Evolutionary conservation across 306 rosid genomes (phyloP).

Genomic region (Fragaria vesca): DNA sequence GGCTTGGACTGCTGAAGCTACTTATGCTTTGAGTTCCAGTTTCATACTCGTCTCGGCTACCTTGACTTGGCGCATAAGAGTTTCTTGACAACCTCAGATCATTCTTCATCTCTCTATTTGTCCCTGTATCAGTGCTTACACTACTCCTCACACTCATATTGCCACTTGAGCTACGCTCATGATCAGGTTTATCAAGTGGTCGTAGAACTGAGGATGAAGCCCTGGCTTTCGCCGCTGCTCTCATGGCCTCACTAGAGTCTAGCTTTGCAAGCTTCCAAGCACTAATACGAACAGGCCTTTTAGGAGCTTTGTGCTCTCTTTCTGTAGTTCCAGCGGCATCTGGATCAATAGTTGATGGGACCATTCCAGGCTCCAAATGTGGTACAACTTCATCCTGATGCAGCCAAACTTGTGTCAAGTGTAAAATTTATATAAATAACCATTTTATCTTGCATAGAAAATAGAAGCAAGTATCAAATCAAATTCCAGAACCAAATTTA

Average conservation of each 20-base stretch:
- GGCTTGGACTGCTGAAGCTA: slow-evolving; percentile 95
- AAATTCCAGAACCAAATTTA: not conserved
- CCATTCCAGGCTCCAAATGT: slow-evolving; percentile 98
- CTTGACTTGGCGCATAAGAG: slow-evolving; percentile 82
- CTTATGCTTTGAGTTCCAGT: slow-evolving; percentile 95
- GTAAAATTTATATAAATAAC: not conserved
- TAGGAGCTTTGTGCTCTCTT: slow-evolving; percentile 61
- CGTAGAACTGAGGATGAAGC: slow-evolving; percentile 94
- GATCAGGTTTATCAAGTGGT: slow-evolving; percentile 71
- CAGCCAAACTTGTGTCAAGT: slow-evolving; percentile 28
- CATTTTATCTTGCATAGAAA: not conserved
- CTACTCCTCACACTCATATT: slow-evolving; percentile 88
- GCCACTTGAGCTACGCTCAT: slow-evolving; percentile 82
- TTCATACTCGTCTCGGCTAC: slow-evolving; percentile 86
- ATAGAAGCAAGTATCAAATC: not conserved
- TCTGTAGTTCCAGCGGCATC: slow-evolving; percentile 82
- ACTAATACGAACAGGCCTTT: slow-evolving; percentile 81
- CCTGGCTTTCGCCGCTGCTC: slow-evolving; percentile 95
- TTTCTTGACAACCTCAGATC: slow-evolving; percentile 62
- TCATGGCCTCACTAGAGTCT: slow-evolving; percentile 78
- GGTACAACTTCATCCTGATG: slow-evolving; percentile 93
- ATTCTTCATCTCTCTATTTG: slow-evolving; percentile 63
- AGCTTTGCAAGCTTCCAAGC: slow-evolving; percentile 97
- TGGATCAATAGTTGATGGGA: slow-evolving; percentile 94
- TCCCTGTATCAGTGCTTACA: slow-evolving; percentile 71